phyloP scores from a whole-genome alignment of 306 rosid genomes.

The Dryas alaskensis region DNA sequence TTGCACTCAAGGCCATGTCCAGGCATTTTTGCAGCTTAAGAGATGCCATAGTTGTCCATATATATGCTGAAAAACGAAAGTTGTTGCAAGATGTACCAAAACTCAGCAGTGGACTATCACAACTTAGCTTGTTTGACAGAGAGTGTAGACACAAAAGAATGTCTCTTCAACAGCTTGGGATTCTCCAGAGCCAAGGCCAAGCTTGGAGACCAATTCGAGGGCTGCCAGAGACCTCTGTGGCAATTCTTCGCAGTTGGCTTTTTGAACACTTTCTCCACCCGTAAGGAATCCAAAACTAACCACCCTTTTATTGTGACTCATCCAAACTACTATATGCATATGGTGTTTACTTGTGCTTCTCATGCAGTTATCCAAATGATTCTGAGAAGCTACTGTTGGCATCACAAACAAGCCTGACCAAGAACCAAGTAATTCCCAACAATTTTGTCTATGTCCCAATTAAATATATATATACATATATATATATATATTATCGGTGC shows the following conservation, averaged over 20 bases:
- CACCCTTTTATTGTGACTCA: neutral
- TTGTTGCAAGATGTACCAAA: conserved; percentile 59
- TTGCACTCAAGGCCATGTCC: conserved; percentile 87
- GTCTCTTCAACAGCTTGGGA: conserved; percentile 68
- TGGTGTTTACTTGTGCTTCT: conserved; percentile 3
- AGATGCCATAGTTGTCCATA: conserved; percentile 56
- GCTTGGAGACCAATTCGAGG: conserved; percentile 88
- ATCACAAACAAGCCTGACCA: conserved; percentile 75
- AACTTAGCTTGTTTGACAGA: conserved; percentile 61
- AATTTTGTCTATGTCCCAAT: neutral
- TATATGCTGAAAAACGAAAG: conserved; percentile 53
- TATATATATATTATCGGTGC: no score
- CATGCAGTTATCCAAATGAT: conserved; percentile 79
- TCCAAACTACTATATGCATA: neutral
- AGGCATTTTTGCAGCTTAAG: conserved; percentile 76
- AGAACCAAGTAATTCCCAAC: conserved; percentile 65
- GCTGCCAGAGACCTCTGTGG: conserved; percentile 77
- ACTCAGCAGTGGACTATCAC: conserved; percentile 52
- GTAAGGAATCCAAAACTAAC: conserved; percentile 38
- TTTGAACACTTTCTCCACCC: conserved; percentile 92
- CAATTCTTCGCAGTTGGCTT: conserved; percentile 81
- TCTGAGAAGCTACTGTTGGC: conserved; percentile 71
- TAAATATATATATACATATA: no score
- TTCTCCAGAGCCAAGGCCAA: conserved; percentile 66
- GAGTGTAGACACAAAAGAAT: conserved; percentile 43